A percentile compares a stretch with the other conserved stretches of the same genome.
phyloP scores from a whole-genome alignment of 768 basidiomycete species.

The Phylloporus arenicola region DNA sequence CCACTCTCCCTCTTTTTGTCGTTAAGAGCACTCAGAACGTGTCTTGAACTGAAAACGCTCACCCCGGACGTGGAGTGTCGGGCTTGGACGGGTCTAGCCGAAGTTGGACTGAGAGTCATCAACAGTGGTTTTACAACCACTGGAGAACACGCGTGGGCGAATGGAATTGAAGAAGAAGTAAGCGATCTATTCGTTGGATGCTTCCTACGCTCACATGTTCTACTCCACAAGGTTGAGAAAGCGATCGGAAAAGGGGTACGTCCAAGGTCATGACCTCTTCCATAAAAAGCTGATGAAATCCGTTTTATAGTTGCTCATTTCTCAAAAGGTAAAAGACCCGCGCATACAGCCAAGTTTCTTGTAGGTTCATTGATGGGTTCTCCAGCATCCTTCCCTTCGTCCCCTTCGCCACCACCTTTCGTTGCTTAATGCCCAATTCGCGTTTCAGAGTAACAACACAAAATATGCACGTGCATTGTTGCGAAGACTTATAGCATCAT shows the following conservation, averaged over 20 bases:
- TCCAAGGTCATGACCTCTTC: constrained; percentile 8
- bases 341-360: constrained; percentile 5
- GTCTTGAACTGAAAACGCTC: constrained; percentile 45
- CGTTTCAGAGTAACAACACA: constrained; percentile 39
- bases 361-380: constrained; percentile 1
- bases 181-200: neutral
- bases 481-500: constrained; percentile 47
- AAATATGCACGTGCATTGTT: constrained; percentile 59
- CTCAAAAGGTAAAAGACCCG: constrained; percentile 48
- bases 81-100: constrained; percentile 66
- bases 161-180: constrained; percentile 53
- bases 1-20: constrained; percentile 52
- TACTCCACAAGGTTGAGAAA: constrained; percentile 44
- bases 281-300: neutral
- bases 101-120: constrained; percentile 58
- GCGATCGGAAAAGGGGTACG: constrained; percentile 68
- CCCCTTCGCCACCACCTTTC: constrained; percentile 55
- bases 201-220: neutral
- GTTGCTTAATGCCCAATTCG: constrained; percentile 56
- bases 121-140: constrained; percentile 37
- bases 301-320: constrained; percentile 41
- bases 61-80: constrained; percentile 60
- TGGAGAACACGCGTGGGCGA: constrained; percentile 40
- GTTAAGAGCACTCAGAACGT: constrained; percentile 49
- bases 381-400: constrained; percentile 60